phyloP scores from a whole-genome alignment of 1,139 yeast genomes.

The Taphrina communis region DNA sequence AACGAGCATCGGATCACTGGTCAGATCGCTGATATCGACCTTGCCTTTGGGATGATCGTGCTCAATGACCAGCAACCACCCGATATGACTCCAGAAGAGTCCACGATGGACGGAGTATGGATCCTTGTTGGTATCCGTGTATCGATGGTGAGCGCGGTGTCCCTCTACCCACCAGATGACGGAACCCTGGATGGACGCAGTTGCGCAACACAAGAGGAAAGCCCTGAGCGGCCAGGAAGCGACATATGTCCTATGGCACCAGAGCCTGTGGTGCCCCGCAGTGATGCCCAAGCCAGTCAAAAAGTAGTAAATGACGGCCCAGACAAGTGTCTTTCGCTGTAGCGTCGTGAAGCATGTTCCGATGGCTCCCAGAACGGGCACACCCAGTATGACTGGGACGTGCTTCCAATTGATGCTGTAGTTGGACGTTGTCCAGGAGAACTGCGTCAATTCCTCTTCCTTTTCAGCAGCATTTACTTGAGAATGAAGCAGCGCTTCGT shows the following conservation, averaged over 20 bases:
- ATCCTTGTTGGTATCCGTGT: slow-evolving; percentile 96
- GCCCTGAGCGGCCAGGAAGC: slow-evolving; percentile 75
- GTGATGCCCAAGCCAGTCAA: slow-evolving; percentile 89
- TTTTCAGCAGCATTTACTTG: background rate
- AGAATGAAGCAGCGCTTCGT: background rate
- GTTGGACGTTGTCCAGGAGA: slow-evolving; percentile 83
- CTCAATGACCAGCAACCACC: slow-evolving; percentile 94
- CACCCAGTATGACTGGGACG: slow-evolving; percentile 70
- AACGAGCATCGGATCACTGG: slow-evolving; percentile 86
- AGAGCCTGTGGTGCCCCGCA: slow-evolving; percentile 87
- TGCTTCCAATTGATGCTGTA: slow-evolving; percentile 93
- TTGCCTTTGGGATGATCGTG: slow-evolving; percentile 95
- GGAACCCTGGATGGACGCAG: slow-evolving; percentile 95
- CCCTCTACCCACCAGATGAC: slow-evolving; percentile 99
- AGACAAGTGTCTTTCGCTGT: slow-evolving; percentile 62
- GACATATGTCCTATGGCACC: slow-evolving; percentile 86
- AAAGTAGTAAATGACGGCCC: slow-evolving; percentile 68
- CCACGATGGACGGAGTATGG: slow-evolving; percentile 97
- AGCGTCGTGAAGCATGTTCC: slow-evolving; percentile 65
- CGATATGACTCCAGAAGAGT: slow-evolving; percentile 93
- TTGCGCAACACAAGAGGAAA: slow-evolving; percentile 83
- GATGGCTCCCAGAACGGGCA: slow-evolving; percentile 71
- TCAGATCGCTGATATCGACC: slow-evolving; percentile 91
- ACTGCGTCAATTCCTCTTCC: slow-evolving; percentile 48
- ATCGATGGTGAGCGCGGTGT: slow-evolving; percentile 96